Evolutionary conservation across 2,329 filamentous ascomycete genomes (phyloP).

Genomic region (Talaromyces funiculosus): DNA sequence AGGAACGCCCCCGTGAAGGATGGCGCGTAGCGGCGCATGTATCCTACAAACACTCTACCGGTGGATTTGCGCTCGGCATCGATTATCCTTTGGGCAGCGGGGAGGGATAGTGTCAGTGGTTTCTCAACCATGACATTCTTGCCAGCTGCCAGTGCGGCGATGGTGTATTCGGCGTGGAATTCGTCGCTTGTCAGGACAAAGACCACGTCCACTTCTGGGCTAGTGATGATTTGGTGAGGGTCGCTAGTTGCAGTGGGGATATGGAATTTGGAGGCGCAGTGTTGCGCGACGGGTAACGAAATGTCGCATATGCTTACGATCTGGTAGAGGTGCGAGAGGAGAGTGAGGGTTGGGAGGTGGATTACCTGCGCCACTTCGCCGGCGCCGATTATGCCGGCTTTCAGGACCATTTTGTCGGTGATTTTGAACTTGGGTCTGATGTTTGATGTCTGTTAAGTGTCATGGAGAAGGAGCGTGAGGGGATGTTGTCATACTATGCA

Average conservation of each 20-base stretch:
- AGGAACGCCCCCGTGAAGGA: slow-evolving; percentile 50
- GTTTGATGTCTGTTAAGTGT: neutral
- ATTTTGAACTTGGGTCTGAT: neutral
- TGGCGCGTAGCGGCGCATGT: slow-evolving; percentile 56
- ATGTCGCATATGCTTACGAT: slow-evolving; percentile 50
- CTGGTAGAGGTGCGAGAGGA: slow-evolving; percentile 42
- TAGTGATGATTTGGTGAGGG: slow-evolving; percentile 39
- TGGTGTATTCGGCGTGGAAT: slow-evolving; percentile 49
- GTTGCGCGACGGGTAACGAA: slow-evolving; percentile 4
- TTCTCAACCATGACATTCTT: slow-evolving; percentile 59
- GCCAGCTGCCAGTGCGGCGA: slow-evolving; percentile 48
- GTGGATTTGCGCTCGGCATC: slow-evolving; percentile 43
- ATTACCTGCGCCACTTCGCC: slow-evolving; percentile 47
- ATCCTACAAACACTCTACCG: slow-evolving; percentile 53
- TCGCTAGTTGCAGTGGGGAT: slow-evolving; percentile 30
- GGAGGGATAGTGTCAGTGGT: slow-evolving; percentile 48
- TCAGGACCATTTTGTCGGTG: slow-evolving; percentile 17
- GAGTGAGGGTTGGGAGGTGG: slow-evolving; percentile 48
- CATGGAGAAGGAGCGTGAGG: neutral
- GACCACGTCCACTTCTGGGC: slow-evolving; percentile 47
- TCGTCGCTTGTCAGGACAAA: slow-evolving; percentile 51
- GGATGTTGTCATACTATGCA: neutral
- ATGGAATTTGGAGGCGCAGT: slow-evolving; percentile 15
- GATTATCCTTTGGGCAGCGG: slow-evolving; percentile 44
- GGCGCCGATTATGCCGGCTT: slow-evolving; percentile 32